Percentiles rank a stretch among this genome's conserved stretches.
phyloP scores from a whole-genome alignment of 1,284 basidiomycete species.

The Phylloboletellus chloephorus region DNA sequence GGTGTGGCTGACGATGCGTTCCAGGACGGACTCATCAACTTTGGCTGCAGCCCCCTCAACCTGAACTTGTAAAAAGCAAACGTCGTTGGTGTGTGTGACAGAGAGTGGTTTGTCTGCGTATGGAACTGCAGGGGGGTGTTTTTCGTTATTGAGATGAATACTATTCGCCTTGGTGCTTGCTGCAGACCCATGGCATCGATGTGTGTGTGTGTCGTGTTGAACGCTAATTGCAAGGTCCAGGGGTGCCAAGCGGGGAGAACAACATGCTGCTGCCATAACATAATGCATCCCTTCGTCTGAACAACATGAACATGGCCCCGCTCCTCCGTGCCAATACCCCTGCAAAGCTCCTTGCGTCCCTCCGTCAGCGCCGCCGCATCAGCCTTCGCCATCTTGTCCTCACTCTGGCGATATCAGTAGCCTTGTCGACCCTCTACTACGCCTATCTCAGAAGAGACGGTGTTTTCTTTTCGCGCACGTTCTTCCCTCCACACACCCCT shows the following conservation, averaged over 20 bases:
- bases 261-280: too few species aligned
- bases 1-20: constrained; percentile 1
- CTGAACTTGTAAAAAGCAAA: constrained; percentile 4
- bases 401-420: constrained; percentile 19
- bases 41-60: constrained; percentile 15
- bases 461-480: constrained; percentile 4
- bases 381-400: constrained; percentile 29
- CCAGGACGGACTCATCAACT: constrained; percentile 9
- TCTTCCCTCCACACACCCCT: constrained; percentile 15
- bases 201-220: too few species aligned
- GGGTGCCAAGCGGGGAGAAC: too few species aligned
- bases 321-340: constrained; percentile 5
- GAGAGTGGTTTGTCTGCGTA: too few species aligned
- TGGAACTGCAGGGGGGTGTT: too few species aligned
- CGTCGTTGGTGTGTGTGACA: too few species aligned
- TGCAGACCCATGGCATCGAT: too few species aligned
- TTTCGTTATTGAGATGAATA: too few species aligned
- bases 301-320: too few species aligned
- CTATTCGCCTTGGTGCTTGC: too few species aligned
- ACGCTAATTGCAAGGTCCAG: too few species aligned
- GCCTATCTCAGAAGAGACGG: constrained; percentile 9
- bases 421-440: constrained; percentile 21
- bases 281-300: too few species aligned
- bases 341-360: not conserved
- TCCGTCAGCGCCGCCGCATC: constrained; percentile 23